Evolutionary conservation across 495 filamentous ascomycete genomes (phyloP), one percentile per base, ranked within the genome.

Genomic region (Lichenothelia convexa): DNA sequence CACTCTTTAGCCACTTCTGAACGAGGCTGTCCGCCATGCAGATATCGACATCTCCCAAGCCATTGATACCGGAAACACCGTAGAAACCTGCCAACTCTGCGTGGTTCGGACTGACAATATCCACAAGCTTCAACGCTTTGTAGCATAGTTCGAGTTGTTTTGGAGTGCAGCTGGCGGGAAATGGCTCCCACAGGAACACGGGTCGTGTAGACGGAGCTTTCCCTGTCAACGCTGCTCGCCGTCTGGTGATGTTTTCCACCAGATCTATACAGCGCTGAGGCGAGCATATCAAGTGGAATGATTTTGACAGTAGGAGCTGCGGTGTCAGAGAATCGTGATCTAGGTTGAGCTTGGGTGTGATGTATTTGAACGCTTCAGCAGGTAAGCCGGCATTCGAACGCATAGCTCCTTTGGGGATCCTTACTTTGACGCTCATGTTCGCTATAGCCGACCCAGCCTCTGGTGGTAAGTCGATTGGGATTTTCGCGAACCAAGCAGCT

Each of bases 151-250:
- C 60, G 34, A 84, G 63, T 53, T 94, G 73, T 41, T 71, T 68
- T 0, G 82, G 80, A 0, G 64, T 71, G 51, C 89, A 94, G 2
- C 80, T 68, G 50, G 91, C 82, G 8, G 91, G 89, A 3, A 93
- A 77, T 3, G 89, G 89, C 51, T 97, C 89, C 89, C 89, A 97
- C 26, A 94, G 70, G 53, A 94, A 77, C 9, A 89, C 51, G 1
- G 80, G 84, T 20, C 64, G 63, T 5, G 21, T 17, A 3, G 32
- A n/a, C 12, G 27, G 4, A 6, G 27, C 6, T n/a, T n/a, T n/a
- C 6, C 8, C 18, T 15, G 22, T 26, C 6, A 19, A 30, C 13
- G 18, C 32, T 2, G 15, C 13, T 3, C 57, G 63, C 16, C 60
- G 58, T 3, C 56, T 45, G 11, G 76, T 49, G 32, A 92, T 75